Base-by-base conservation (phyloP, 768 basidiomycete species). In the Rhodosporidiobolus sp. region DNA sequence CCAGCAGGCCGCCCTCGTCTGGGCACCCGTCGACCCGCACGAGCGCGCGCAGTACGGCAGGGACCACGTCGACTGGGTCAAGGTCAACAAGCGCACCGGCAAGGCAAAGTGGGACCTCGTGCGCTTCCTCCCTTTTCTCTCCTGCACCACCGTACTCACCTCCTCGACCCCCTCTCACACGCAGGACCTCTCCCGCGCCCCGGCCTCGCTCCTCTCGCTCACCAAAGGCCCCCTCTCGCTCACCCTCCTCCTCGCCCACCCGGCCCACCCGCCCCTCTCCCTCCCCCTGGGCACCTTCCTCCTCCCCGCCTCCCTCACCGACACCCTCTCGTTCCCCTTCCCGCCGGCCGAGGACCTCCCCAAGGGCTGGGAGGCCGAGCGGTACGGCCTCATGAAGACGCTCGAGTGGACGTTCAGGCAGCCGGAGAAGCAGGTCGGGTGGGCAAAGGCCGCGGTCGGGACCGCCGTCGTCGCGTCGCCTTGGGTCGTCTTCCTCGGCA, bases 331-430 rank as follows among this genome's bases (percentile, higher is more conserved):
- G 19, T 64, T 58, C 67, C 67, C 67, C 3, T 72, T 65, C 57
- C 70, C 74, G 6, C 68, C 75, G 24, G 55, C 59, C 34, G 45
- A 52, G 19, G 63, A 65, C 62, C 60, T 73, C 3, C 76, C 76
- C 11, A 45, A 28, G 20, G 66, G 63, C 19, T 78, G 77, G 77
- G 73, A 77, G 49, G 71, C 68, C 3, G 73, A 78, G 14, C 46
- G 63, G 52, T 78, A 73, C 61, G 19, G 2, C 2, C 14, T 24
- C 11, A 53, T 56, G 48, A 64, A 55, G 26, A 61, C 68, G 54
- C 58, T 75, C 34, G 20, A 48, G 2, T 78, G 76, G 77, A 78
- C 76, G 11, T 73, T 75, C 58, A 50, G 60, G 52, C 43, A 30
- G 8, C 50, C 28, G 30, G 69, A 70, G 65, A 77, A 70, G 61